Base-by-base conservation (phyloP, 148 eudicot species). In the Fallopia convolvulus region DNA sequence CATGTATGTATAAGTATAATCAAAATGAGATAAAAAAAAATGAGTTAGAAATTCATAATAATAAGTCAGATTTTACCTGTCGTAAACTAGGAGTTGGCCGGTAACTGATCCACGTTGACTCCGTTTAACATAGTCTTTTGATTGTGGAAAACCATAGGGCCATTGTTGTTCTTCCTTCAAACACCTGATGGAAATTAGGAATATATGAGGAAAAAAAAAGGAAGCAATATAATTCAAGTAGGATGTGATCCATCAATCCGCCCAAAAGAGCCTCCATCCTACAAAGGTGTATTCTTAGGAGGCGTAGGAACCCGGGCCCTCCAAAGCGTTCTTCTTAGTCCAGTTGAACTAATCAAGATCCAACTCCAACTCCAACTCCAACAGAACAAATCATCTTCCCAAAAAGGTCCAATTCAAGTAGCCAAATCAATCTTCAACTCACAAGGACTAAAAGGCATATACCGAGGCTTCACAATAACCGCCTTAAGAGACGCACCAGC, bases 281-380 rank as follows among this genome's bases (percentile, higher is more conserved):
- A 85, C 86, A 93, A 76, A 80, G 89, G 92, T 6, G 92, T 95
- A 41, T 80, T 80, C 46, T 65, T 94, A 8, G 99, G 93, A 20
- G 99, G 97, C 47, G n/a, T 91, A 8, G 97, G 97, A 50, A 83
- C 99, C 5, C 97, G 99, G 5, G 97, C 97, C 8, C 85, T 91
- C 30, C 99, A 95, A 30, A 92, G 88, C 81, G 81, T 95, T 13
- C 79, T 95, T 23, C 82, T 95, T 7, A 84, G 85, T 77, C 99
- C 99, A 0, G 89, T 95, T 9, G 99, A 95, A 81, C 87, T 92
- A 7, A 73, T 95, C 3, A 95, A 95, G 83, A n/a, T n/a, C n/a
- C n/a, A n/a, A n/a, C 89, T 95, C 75, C 97, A 92, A 4, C 90
- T 95, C 18, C 99, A 95, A 63, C 75, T 93, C 58, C 89, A 91